Evolutionary conservation across 2,329 filamentous ascomycete species (phyloP), one percentile per base, ranked within the genome.

Genomic region (Curvularia hawaiiensis): DNA sequence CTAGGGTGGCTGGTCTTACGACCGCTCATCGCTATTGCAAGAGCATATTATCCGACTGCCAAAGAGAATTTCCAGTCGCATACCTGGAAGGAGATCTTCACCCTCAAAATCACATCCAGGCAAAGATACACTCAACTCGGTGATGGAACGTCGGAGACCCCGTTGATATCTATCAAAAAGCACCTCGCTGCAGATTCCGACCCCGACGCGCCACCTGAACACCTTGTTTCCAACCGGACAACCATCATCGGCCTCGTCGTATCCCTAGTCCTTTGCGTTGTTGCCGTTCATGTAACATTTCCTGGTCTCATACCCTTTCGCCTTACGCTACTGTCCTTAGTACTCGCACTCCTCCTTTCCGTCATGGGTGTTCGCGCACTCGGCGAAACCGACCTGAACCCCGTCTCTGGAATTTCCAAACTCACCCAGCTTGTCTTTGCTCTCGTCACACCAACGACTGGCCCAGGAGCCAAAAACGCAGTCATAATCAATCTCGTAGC

Each of bases 401-500:
- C 95, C 0, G 95, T 98, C 2, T 96, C 91, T 1, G 95, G 95
- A 33, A 99, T 98, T 76, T 94, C 90, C 73, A 99, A 99, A 79
- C 84, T 99, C 3, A 96, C 95, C 0, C 95, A 99, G 76, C 85
- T 99, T 3, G 89, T 98, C 72, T 98, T 99, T 75, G 95, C 95
- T 3, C 79, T 97, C 49, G 90, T 96, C 39, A 92, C 96, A 2
- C 93, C 95, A 0, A 72, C 68, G 1, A 69, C 70, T 0, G 87
- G 91, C 68, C 73, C 70, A 0, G 65, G 61, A 7, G 70, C 72
- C 2, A 89, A 90, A 67, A 92, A 92, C 40, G 91, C 92, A 12
- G 88, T 99, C n/a, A 84, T 97, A 54, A 96, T 97, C 72, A 99
- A 99, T 72, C 85, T 99, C 1, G 87, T 99, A 7, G 95, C 94